Evolutionary conservation across 495 filamentous ascomycete species (phyloP).

Genomic region (Tuber melanosporum): DNA sequence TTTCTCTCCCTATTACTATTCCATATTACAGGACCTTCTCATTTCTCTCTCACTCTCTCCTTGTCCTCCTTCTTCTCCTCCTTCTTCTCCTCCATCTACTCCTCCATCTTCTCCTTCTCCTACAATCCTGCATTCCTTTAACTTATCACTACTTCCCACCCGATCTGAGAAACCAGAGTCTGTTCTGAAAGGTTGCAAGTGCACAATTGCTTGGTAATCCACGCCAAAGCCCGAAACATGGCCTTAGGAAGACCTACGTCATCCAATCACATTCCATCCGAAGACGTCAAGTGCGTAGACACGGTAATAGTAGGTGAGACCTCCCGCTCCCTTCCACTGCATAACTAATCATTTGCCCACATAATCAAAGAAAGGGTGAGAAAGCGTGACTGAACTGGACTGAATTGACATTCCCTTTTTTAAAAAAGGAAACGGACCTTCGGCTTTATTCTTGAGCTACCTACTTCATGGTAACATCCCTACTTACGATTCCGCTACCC

Average conservation of each 20-base stretch:
- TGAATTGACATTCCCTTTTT: slow-evolving; percentile 7
- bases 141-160: background rate
- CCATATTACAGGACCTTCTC: background rate
- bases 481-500: slow-evolving; percentile 49
- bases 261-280: slow-evolving; percentile 18
- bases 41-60: background rate
- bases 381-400: background rate
- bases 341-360: background rate
- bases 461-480: slow-evolving; percentile 62
- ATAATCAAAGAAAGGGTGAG: background rate
- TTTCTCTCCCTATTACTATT: background rate
- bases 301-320: slow-evolving; percentile 39
- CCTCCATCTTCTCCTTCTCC: background rate
- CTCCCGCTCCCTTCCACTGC: background rate
- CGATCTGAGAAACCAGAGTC: background rate
- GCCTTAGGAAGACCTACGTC: slow-evolving; percentile 33
- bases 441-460: slow-evolving; percentile 61
- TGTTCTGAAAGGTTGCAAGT: background rate
- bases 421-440: slow-evolving; percentile 55
- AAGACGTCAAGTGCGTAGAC: slow-evolving; percentile 30
- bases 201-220: slow-evolving; percentile 3
- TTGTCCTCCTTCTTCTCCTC: background rate
- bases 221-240: slow-evolving; percentile 18
- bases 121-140: background rate
- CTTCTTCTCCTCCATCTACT: background rate